phyloP scores from a whole-genome alignment of 2,329 filamentous ascomycete species.

The Alternaria brassicae region DNA sequence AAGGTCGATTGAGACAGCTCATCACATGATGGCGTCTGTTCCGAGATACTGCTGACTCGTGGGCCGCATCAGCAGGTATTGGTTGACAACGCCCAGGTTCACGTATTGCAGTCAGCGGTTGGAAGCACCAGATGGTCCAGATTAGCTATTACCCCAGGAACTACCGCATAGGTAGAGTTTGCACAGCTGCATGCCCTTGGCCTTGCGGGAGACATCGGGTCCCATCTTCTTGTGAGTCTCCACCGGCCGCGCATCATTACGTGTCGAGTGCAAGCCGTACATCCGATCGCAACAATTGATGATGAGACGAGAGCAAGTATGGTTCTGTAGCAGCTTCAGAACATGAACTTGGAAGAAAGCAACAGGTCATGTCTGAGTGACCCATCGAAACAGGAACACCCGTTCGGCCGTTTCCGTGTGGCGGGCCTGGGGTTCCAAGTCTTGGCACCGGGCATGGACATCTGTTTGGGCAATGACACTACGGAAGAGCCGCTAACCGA shows the following conservation, averaged over 20 bases:
- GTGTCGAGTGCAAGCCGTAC: not conserved
- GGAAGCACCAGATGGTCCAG: slow-evolving; percentile 4
- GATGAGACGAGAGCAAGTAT: not conserved
- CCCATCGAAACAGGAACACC: slow-evolving; percentile 3
- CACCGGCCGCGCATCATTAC: slow-evolving; percentile 10
- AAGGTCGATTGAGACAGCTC: not conserved
- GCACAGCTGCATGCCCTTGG: not conserved
- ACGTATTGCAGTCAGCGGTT: not conserved
- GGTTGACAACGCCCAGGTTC: not conserved
- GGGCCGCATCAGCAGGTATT: not conserved
- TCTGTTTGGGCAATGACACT: slow-evolving; percentile 23
- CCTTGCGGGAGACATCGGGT: slow-evolving; percentile 15
- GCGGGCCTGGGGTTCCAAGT: slow-evolving; percentile 11
- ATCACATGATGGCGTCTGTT: not conserved
- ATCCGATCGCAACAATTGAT: not conserved
- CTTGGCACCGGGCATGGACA: slow-evolving; percentile 27
- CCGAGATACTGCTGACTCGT: not conserved
- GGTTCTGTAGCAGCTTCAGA: not conserved
- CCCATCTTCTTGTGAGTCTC: not conserved
- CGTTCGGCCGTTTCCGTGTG: slow-evolving; percentile 18
- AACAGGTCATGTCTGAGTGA: not conserved
- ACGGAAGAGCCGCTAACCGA: slow-evolving; percentile 30
- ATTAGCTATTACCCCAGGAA: slow-evolving; percentile 4
- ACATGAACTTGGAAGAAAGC: not conserved
- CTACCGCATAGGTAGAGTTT: not conserved